Base-by-base conservation (phyloP, 768 basidiomycete genomes). In the Lactarius quietus region DNA sequence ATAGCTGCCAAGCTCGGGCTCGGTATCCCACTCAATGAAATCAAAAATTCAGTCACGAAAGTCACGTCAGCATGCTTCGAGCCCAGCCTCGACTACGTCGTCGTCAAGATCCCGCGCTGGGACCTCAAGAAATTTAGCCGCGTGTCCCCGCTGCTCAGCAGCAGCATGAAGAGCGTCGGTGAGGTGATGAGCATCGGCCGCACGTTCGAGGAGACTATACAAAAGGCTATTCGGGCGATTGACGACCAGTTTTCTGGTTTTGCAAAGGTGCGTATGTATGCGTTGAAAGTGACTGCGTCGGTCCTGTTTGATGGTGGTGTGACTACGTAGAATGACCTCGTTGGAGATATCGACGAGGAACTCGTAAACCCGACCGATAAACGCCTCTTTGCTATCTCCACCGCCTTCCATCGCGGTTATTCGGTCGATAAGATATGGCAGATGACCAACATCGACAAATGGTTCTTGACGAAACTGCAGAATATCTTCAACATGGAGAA, bases 161-260 rank as follows among this genome's bases (percentile, higher is more conserved):
- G 90, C 70, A 93, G 92, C 77, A 98, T 99, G 96, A 98, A 98
- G 84, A 94, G 92, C 71, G 96, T 99, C 9, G 96, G 96, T 31
- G 96, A 99, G 77, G 96, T 99, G 63, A 99, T 99, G 97, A 93
- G 92, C 70, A 98, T 99, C 70, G 96, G 96, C 17, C 82, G 96
- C 71, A 97, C 95, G 6, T 99, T 99, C 73, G 96, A 98, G 76
- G 96, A 99, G 81, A 98, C 95, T 1, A 89, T 98, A 62, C 96
- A 98, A 76, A 98, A 99, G 79, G 97, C 96, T 4, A 96, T 98
- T 67, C 82, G 96, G 38, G 90, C 94, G 3, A 97, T 99, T 70
- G 97, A 98, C 74, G 96, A 97, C 72, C 89, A 88, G 68, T 99
- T 98, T 76, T 76, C 84, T 72, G 97, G 97, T 1, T 99, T 99